Evolutionary conservation across 2,329 filamentous ascomycete genomes (phyloP).

Genomic region (Cladosporium sp.): DNA sequence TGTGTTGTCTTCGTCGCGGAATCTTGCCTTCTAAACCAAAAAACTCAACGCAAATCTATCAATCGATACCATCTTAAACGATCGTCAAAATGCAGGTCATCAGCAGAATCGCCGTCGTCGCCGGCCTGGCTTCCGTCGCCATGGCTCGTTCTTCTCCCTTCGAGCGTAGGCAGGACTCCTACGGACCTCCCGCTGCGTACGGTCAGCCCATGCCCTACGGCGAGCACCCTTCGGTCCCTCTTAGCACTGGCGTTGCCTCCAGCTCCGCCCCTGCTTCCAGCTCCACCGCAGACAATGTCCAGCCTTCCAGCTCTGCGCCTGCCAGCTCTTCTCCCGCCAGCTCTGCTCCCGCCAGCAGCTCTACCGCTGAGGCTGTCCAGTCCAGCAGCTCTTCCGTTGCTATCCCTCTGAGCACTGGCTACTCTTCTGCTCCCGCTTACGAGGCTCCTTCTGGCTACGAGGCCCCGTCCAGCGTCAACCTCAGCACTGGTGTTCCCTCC

Average conservation of each 20-base stretch:
- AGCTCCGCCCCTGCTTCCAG: conserved; percentile 16
- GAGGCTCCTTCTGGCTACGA: conserved; percentile 18
- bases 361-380: conserved; percentile 8
- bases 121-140: conserved; percentile 34
- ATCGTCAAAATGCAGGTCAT: conserved; percentile 30
- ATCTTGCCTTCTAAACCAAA: conserved; percentile 25
- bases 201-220: conserved; percentile 23
- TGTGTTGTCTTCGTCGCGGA: conserved; percentile 30
- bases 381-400: conserved; percentile 10
- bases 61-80: conserved; percentile 24
- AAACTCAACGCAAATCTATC: conserved; percentile 21
- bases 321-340: conserved; percentile 10
- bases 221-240: conserved; percentile 19
- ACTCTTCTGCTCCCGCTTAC: conserved; percentile 14
- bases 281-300: conserved; percentile 23
- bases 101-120: conserved; percentile 36
- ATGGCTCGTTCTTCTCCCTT: conserved; percentile 25
- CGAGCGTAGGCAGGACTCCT: conserved; percentile 21
- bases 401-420: conserved; percentile 9
- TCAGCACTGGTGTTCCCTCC: conserved; percentile 20
- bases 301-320: conserved; percentile 17
- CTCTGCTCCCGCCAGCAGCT: conserved; percentile 7
- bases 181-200: conserved; percentile 26
- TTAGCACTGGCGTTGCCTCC: conserved; percentile 21
- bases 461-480: conserved; percentile 18